These are phyloP conservation scores for Leptoxyphium fumago DNA, from an alignment of 2,329 filamentous ascomycete genomes.

Conservation along the genomic window DNA sequence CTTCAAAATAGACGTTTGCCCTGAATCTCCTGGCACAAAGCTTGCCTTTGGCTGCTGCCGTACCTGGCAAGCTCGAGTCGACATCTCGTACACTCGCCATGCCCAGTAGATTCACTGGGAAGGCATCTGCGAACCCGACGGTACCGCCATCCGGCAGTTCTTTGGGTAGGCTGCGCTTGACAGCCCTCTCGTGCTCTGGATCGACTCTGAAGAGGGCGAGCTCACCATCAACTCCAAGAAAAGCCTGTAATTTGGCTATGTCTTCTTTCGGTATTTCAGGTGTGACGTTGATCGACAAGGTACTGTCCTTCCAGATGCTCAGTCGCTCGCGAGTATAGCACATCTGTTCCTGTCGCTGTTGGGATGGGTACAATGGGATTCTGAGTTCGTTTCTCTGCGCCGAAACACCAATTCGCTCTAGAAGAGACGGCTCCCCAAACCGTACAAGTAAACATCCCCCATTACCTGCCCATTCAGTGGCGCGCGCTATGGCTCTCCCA, in stretches of 20 bases:
- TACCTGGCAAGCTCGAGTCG: conserved; percentile 40
- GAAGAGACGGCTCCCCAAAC: conserved; percentile 40
- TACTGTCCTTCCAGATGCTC: conserved; percentile 48
- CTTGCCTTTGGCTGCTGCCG: conserved; percentile 28
- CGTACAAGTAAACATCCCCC: conserved; percentile 50
- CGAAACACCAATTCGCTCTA: conserved; percentile 7
- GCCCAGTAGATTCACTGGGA: conserved; percentile 55
- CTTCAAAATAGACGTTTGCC: conserved; percentile 56
- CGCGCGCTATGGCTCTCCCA: conserved; percentile 11
- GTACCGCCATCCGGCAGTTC: conserved; percentile 45
- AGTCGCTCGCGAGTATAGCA: conserved; percentile 48
- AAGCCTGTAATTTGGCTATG: conserved; percentile 47
- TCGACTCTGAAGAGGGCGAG: conserved; percentile 57
- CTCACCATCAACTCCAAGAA: conserved; percentile 51
- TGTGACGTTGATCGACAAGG: conserved; percentile 31
- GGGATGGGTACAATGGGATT: conserved; percentile 49
- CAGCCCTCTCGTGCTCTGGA: conserved; percentile 36
- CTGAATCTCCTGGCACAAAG: conserved; percentile 53
- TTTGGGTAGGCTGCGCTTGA: conserved; percentile 45
- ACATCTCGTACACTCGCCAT: conserved; percentile 49
- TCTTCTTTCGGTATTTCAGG: conserved; percentile 36
- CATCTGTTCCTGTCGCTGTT: conserved; percentile 41
- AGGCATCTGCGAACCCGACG: conserved; percentile 56
- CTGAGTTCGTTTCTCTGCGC: conserved; percentile 44
- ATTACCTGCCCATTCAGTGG: conserved; percentile 27